Conservation (phyloP, 2,329 filamentous ascomycete species). For the Colletotrichum nymphaeae region DNA sequence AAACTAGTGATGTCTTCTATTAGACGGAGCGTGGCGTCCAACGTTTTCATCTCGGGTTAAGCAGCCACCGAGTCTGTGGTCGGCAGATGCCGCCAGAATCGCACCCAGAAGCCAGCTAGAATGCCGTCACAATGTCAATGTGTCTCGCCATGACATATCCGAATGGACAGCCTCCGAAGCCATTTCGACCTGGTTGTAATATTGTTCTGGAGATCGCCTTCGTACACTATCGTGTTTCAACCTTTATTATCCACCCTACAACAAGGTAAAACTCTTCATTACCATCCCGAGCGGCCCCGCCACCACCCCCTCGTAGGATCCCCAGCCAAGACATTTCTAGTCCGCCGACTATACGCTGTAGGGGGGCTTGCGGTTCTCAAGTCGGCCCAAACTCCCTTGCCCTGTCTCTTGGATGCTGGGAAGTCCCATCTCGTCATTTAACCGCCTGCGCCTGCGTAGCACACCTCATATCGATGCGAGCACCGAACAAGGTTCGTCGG, state of each 20-base stretch:
- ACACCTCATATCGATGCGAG: constrained; percentile 12
- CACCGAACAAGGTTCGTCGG: neutral
- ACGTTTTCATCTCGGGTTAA: constrained; percentile 18
- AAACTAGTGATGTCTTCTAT: constrained; percentile 10
- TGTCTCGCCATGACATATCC: constrained; percentile 10
- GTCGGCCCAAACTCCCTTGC: constrained; percentile 20
- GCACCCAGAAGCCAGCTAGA: constrained; percentile 23
- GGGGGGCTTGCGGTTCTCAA: constrained; percentile 12
- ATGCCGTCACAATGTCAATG: constrained; percentile 16
- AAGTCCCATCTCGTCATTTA: constrained; percentile 21
- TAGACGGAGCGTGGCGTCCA: constrained; percentile 15
- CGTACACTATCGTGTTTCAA: constrained; percentile 29
- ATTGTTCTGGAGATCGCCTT: constrained; percentile 4
- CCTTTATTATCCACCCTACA: constrained; percentile 12
- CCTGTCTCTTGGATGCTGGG: constrained; percentile 2
- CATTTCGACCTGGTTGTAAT: neutral
- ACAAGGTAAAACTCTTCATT: constrained; percentile 22
- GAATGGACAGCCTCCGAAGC: neutral
- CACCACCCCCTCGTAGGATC: constrained; percentile 1
- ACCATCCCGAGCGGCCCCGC: constrained; percentile 15
- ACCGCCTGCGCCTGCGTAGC: neutral
- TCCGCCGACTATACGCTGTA: neutral
- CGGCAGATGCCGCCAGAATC: constrained; percentile 17
- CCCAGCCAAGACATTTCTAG: constrained; percentile 16
- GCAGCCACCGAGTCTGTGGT: constrained; percentile 8